Percentiles rank a stretch among this genome's conserved stretches.
Conservation (phyloP, 2,329 filamentous ascomycete genomes). For the Clonostachys sp. region DNA sequence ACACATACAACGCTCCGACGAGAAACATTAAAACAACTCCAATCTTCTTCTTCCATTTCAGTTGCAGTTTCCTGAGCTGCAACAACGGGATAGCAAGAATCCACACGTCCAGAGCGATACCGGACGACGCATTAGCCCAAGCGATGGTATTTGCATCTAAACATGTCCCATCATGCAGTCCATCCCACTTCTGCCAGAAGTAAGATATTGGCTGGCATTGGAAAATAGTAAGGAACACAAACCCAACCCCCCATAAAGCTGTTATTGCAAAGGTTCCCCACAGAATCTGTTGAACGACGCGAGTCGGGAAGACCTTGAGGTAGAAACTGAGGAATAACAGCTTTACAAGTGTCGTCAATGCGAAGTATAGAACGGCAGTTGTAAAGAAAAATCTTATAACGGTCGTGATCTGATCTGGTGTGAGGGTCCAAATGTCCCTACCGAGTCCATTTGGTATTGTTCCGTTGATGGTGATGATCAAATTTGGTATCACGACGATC, state of each 20-base stretch:
- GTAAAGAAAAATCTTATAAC: slow-evolving; percentile 38
- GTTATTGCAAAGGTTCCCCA: slow-evolving; percentile 35
- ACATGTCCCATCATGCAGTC: slow-evolving; percentile 39
- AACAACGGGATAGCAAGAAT: slow-evolving; percentile 45
- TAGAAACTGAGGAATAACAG: slow-evolving; percentile 50
- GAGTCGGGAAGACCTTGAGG: slow-evolving; percentile 44
- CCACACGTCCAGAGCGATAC: slow-evolving; percentile 46
- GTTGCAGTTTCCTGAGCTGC: slow-evolving; percentile 31
- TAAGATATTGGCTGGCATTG: slow-evolving; percentile 45
- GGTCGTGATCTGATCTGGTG: slow-evolving; percentile 29
- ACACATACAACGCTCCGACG: slow-evolving; percentile 37
- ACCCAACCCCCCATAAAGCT: slow-evolving; percentile 30
- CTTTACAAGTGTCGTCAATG: slow-evolving; percentile 39
- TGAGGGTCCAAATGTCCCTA: slow-evolving; percentile 44
- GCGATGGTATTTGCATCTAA: slow-evolving; percentile 41
- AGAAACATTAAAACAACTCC: slow-evolving; percentile 44
- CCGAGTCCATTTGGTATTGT: slow-evolving; percentile 36
- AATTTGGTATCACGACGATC: slow-evolving; percentile 10
- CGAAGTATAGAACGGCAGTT: slow-evolving; percentile 39
- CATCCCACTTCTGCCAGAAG: slow-evolving; percentile 52
- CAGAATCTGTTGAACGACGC: slow-evolving; percentile 28
- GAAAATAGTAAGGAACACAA: slow-evolving; percentile 38
- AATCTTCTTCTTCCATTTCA: slow-evolving; percentile 42
- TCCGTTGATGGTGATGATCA: slow-evolving; percentile 20
- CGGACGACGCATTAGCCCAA: slow-evolving; percentile 46